These are phyloP conservation scores for Trypanosoma rangeli DNA, from an alignment of 208 protist genomes.

Conservation along the genomic window DNA sequence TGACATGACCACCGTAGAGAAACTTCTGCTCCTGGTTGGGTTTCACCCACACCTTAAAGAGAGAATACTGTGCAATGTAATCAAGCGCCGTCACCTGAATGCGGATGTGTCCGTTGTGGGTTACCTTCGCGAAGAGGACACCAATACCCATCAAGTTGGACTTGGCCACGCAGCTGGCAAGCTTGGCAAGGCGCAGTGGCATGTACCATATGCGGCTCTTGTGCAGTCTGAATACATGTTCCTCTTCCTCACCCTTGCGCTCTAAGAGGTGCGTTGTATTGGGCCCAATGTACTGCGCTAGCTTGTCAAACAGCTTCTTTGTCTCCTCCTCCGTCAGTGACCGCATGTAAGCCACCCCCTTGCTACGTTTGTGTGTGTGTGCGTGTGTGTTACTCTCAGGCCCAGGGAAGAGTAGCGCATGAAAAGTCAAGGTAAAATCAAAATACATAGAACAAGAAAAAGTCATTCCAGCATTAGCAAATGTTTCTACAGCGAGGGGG, in stretches of 20 bases:
- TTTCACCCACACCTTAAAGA: conserved; percentile 99
- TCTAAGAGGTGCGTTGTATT: conserved; percentile 86
- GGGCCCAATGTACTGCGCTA: conserved; percentile 90
- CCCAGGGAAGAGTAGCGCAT: not conserved
- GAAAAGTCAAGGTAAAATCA: not conserved
- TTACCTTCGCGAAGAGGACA: conserved; percentile 89
- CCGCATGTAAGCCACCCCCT: conserved; percentile 47
- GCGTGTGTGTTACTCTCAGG: not conserved
- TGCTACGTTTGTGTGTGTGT: conserved; percentile 1
- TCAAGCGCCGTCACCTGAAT: conserved; percentile 90
- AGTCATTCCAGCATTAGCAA: not conserved
- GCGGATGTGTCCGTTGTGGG: conserved; percentile 88
- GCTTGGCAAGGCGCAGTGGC: conserved; percentile 74
- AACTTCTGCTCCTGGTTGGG: conserved; percentile 98
- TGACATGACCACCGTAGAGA: conserved; percentile 98
- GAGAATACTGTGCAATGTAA: conserved; percentile 91
- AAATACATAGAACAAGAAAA: not conserved
- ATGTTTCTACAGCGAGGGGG: not conserved
- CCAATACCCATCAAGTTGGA: conserved; percentile 90
- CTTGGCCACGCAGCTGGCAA: conserved; percentile 87
- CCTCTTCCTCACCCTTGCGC: conserved; percentile 38
- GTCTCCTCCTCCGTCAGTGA: conserved; percentile 83
- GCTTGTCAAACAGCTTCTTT: conserved; percentile 91
- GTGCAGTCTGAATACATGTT: conserved; percentile 91
- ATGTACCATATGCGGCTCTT: conserved; percentile 94